phyloP scores from a whole-genome alignment of 2,329 filamentous ascomycete species.

The Epichloe uncinata region DNA sequence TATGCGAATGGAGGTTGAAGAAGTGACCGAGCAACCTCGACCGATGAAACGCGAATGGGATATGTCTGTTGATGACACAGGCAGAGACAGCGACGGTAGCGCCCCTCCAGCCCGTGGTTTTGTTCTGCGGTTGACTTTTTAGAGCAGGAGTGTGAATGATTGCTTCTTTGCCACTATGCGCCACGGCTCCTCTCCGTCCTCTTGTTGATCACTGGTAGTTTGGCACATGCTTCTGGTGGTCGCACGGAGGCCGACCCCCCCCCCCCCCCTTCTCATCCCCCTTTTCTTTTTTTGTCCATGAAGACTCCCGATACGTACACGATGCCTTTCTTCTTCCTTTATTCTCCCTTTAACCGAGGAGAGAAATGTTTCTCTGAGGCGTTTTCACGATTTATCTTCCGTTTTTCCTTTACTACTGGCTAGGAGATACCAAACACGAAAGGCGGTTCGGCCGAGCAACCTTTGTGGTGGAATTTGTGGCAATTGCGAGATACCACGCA shows the following conservation, averaged over 20 bases:
- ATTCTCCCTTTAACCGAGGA: not conserved
- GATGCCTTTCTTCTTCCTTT: not conserved
- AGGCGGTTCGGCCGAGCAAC: not conserved
- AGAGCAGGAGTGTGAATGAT: not conserved
- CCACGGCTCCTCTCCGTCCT: not conserved
- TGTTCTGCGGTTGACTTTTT: conserved; percentile 10
- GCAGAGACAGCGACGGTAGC: conserved; percentile 14
- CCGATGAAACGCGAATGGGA: conserved; percentile 45
- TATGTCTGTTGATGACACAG: conserved; percentile 41
- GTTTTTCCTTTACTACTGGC: not conserved
- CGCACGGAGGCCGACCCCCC: not conserved
- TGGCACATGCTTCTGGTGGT: not conserved
- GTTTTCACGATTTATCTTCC: not conserved
- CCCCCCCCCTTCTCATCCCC: too few relatives aligned
- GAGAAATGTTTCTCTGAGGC: not conserved
- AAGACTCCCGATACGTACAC: not conserved
- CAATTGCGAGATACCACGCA: conserved; percentile 1
- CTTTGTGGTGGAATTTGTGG: not conserved
- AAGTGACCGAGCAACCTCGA: conserved; percentile 23
- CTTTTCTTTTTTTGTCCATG: too few relatives aligned
- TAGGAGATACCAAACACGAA: conserved; percentile 4
- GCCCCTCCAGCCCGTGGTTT: conserved; percentile 4
- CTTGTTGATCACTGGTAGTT: not conserved
- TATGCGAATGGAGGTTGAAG: conserved; percentile 60
- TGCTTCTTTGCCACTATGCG: not conserved